A percentile compares a stretch with the other conserved stretches of the same genome.
phyloP scores from a whole-genome alignment of 441 rosid genomes.

The Raphanus hybrid region DNA sequence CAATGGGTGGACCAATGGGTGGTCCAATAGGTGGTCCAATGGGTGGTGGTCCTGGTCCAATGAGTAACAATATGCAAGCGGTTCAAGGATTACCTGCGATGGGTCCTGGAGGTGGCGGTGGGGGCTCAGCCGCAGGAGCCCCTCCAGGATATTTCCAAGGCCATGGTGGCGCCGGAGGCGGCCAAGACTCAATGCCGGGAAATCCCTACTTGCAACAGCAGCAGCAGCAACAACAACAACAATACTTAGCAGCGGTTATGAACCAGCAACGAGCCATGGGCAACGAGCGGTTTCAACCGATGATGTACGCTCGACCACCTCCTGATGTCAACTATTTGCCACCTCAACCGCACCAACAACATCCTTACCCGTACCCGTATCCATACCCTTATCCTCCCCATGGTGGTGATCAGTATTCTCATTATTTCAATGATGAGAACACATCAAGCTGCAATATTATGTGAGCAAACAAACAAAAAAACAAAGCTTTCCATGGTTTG shows the following conservation, averaged over 20 bases:
- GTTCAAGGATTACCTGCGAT: slow-evolving; percentile 74
- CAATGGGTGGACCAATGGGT: slow-evolving; percentile 47
- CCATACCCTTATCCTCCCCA: slow-evolving; percentile 35
- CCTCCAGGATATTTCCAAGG: slow-evolving; percentile 72
- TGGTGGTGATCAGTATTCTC: slow-evolving; percentile 57
- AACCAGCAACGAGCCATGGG: slow-evolving; percentile 81
- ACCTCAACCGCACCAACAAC: slow-evolving; percentile 49
- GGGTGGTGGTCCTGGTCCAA: slow-evolving; percentile 51
- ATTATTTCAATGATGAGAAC: slow-evolving; percentile 83
- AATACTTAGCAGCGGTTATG: slow-evolving; percentile 72
- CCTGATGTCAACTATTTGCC: slow-evolving; percentile 85
- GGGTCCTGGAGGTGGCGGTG: slow-evolving; percentile 43
- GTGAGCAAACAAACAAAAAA: slow-evolving; percentile 48
- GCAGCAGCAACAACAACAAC: slow-evolving; percentile 63
- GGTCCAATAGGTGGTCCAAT: slow-evolving; percentile 44
- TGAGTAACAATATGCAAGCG: slow-evolving; percentile 54
- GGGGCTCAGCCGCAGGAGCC: slow-evolving; percentile 32
- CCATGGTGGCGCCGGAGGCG: slow-evolving; percentile 57
- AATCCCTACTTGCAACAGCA: slow-evolving; percentile 69
- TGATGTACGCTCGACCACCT: slow-evolving; percentile 93
- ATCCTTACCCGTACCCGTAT: slow-evolving; percentile 47
- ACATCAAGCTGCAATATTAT: slow-evolving; percentile 83
- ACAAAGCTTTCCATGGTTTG: slow-evolving; percentile 42
- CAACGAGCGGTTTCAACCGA: slow-evolving; percentile 79
- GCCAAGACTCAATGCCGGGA: slow-evolving; percentile 66